Base-by-base conservation (phyloP, 2,329 filamentous ascomycete genomes). In the Trichoderma sp. region DNA sequence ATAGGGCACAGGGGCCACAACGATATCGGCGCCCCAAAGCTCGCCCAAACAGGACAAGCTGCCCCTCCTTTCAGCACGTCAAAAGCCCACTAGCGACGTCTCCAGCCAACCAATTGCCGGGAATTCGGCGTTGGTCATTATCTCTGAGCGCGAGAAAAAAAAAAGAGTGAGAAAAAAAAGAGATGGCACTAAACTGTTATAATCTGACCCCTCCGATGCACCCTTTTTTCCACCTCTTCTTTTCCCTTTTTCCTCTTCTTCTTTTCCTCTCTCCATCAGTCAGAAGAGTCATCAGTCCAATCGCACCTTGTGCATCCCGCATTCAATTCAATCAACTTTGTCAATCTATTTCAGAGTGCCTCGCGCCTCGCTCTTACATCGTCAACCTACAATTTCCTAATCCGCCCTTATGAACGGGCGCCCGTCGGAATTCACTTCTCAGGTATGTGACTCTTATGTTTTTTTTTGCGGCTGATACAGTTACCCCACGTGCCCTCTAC, bases 331-430 rank as follows among this genome's bases (percentile, higher is more conserved):
- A 46, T 30, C 52, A 52, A 24, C 52, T 51, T 43, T 34, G n/a
- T 46, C 39, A 24, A 34, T 28, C n/a, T 37, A 37, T 26, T 32
- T 7, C 14, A 68, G 68, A 72, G 71, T 70, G 71, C 72, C 34
- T 68, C 58, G 68, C 37, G 69, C 70, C 71, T 72, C 72, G 59
- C 26, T 54, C 64, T 11, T 26, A 37, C 24, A 11, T 52, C 54
- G 30, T 63, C 65, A 65, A 49, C 72, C 69, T 74, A 77, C 73
- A 73, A 75, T 74, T 74, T 60, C 67, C 52, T 66, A 81, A 85
- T 82, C 85, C 85, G 90, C 89, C 86, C 90, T 90, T 91, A 94
- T 94, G 91, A 91, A 90, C 90, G 90, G 90, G 86, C 90, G 90
- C 87, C 86, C 87, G 83, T 93, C 91, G 82, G 87, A 90, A 82